A percentile compares a stretch with the other conserved stretches of the same genome.
These are phyloP conservation scores for Teratosphaeria zuluensis DNA, from an alignment of 2,329 filamentous ascomycete species.

Conservation along the genomic window DNA sequence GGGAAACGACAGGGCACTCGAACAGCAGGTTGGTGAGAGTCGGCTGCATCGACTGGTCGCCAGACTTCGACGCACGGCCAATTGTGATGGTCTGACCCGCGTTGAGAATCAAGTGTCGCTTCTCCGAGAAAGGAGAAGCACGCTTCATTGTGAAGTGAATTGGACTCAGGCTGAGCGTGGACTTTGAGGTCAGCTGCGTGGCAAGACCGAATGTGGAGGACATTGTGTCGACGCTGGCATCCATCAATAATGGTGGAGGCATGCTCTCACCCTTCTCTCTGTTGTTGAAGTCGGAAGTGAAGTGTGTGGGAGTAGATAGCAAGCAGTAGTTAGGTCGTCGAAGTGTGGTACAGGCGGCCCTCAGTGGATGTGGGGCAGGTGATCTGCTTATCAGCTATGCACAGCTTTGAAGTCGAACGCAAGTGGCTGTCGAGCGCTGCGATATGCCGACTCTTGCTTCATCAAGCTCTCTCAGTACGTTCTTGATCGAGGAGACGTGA, in stretches of 20 bases:
- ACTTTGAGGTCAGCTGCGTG: background rate
- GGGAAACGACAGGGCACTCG: conserved; percentile 28
- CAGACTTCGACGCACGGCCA: conserved; percentile 35
- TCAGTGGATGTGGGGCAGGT: background rate
- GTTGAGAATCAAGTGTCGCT: conserved; percentile 12
- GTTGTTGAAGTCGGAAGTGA: background rate
- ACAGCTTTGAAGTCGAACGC: background rate
- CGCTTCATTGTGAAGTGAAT: background rate
- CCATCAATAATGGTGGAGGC: background rate
- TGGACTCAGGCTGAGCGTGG: background rate
- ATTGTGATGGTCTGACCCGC: conserved; percentile 22
- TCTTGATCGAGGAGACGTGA: background rate
- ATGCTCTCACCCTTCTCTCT: background rate
- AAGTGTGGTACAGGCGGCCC: no score
- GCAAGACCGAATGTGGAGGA: background rate
- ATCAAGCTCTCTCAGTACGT: background rate
- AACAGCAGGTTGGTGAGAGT: conserved; percentile 24
- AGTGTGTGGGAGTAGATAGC: background rate
- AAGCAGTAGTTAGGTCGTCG: background rate
- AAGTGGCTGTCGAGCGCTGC: background rate
- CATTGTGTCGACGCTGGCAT: background rate
- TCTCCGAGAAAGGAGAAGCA: background rate
- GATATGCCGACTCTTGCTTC: background rate
- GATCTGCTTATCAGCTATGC: background rate
- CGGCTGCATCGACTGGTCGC: conserved; percentile 23